Conservation (phyloP, 805 yeast species). For the Nakazawaea sp. region DNA sequence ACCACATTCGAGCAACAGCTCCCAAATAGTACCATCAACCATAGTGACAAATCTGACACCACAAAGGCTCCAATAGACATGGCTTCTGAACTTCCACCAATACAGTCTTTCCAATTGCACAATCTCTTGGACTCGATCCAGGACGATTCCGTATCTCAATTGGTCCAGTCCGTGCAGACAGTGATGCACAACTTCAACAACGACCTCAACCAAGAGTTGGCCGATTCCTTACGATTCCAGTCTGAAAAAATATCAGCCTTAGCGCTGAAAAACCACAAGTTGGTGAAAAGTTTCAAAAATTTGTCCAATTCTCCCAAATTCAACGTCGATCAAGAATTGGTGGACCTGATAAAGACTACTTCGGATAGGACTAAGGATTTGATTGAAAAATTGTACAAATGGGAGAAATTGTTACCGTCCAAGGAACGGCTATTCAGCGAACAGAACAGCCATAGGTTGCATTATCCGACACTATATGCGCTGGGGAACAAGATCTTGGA, state of each 20-base stretch:
- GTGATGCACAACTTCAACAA: constrained; percentile 17
- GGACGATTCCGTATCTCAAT: constrained; percentile 14
- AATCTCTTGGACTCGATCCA: constrained; percentile 8
- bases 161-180: constrained; percentile 17
- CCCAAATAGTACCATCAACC: constrained; percentile 38
- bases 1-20: constrained; percentile 72
- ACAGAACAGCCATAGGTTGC: constrained; percentile 31
- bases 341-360: constrained; percentile 10
- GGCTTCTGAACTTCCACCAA: not conserved
- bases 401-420: constrained; percentile 29
- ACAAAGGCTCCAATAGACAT: not conserved
- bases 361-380: constrained; percentile 17
- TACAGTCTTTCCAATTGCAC: not conserved
- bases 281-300: constrained; percentile 1
- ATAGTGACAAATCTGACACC: constrained; percentile 2
- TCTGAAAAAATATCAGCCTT: constrained; percentile 14
- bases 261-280: not conserved
- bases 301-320: not conserved
- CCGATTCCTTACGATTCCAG: constrained; percentile 17
- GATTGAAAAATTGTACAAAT: constrained; percentile 20
- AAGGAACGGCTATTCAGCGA: constrained; percentile 28
- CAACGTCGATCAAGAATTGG: constrained; percentile 7
- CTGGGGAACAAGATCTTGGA: constrained; percentile 13
- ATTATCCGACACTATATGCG: constrained; percentile 33
- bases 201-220: constrained; percentile 24